Conservation (phyloP, 345 rosid genomes). For the Pelargonium nanum region DNA sequence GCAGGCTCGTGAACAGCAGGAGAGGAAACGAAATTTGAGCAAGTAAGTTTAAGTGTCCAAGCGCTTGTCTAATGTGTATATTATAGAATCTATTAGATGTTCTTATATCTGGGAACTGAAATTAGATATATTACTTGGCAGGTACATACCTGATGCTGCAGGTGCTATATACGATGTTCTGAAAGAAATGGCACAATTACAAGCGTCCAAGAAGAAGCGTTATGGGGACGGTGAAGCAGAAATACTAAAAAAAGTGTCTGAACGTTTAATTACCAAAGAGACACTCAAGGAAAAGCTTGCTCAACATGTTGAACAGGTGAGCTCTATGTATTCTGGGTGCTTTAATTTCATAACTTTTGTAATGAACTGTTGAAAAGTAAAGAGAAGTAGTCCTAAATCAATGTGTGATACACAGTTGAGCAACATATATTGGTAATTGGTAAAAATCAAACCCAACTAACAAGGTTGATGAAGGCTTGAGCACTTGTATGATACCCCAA, state of each 20-base stretch:
- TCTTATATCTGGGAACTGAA: not conserved
- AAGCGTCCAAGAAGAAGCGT: conserved; percentile 47
- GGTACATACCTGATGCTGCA: conserved; percentile 82
- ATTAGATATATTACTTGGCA: conserved; percentile 15
- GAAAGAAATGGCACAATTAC: conserved; percentile 56
- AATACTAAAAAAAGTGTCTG: conserved; percentile 47
- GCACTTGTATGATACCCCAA: too few species aligned
- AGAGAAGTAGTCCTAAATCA: too few species aligned
- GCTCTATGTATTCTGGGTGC: conserved; percentile 1
- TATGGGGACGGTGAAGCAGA: conserved; percentile 39
- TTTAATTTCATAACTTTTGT: not conserved
- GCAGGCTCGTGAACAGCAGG: conserved; percentile 92
- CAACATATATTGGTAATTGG: not conserved
- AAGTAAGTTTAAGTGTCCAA: conserved; percentile 27
- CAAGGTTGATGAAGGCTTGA: not conserved
- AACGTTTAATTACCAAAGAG: conserved; percentile 53
- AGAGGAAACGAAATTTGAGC: conserved; percentile 80
- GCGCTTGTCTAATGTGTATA: not conserved
- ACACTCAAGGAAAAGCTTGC: conserved; percentile 63
- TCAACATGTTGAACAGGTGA: conserved; percentile 81
- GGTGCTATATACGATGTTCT: conserved; percentile 65
- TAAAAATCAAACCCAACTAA: not conserved
- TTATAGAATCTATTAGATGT: not conserved
- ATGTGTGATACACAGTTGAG: not conserved
- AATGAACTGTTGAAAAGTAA: not conserved